A percentile compares a stretch with the other conserved stretches of the same genome.
These are phyloP conservation scores for Isoetes taiwanensis DNA, from an alignment of 75 land plant genomes.

Conservation along the genomic window DNA sequence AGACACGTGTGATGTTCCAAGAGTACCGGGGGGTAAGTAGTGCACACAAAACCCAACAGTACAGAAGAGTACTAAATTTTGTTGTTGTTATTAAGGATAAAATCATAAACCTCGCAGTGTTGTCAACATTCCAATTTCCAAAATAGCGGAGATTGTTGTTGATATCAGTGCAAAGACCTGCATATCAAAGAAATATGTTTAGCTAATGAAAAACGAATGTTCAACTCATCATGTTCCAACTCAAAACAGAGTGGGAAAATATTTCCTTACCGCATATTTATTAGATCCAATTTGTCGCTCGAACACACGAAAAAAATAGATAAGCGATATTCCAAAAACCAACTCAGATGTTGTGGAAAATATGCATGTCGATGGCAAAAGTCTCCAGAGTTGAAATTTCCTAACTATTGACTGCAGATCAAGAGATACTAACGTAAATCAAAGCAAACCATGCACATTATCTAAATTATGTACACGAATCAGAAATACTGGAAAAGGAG, in stretches of 20 bases:
- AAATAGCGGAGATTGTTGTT: conserved; percentile 29
- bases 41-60: neutral
- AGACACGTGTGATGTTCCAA: too few species aligned
- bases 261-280: conserved; percentile 85
- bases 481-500: too few species aligned
- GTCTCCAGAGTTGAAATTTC: conserved; percentile 62
- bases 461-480: too few species aligned
- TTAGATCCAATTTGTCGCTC: conserved; percentile 98
- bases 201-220: too few species aligned
- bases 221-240: too few species aligned
- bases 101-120: conserved; percentile 52
- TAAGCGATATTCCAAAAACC: conserved; percentile 76
- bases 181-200: too few species aligned
- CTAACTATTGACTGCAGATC: conserved; percentile 67
- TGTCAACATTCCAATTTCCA: conserved; percentile 40
- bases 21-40: too few species aligned
- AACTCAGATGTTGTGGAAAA: conserved; percentile 93
- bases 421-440: too few species aligned
- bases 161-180: conserved; percentile 81
- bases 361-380: conserved; percentile 53
- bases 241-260: too few species aligned
- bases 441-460: too few species aligned
- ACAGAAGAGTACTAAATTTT: neutral
- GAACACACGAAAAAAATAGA: conserved; percentile 93
- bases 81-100: conserved; percentile 2